These are phyloP conservation scores for Xylariaceae sp. DNA, from an alignment of 2,329 filamentous ascomycete species.

Conservation along the genomic window DNA sequence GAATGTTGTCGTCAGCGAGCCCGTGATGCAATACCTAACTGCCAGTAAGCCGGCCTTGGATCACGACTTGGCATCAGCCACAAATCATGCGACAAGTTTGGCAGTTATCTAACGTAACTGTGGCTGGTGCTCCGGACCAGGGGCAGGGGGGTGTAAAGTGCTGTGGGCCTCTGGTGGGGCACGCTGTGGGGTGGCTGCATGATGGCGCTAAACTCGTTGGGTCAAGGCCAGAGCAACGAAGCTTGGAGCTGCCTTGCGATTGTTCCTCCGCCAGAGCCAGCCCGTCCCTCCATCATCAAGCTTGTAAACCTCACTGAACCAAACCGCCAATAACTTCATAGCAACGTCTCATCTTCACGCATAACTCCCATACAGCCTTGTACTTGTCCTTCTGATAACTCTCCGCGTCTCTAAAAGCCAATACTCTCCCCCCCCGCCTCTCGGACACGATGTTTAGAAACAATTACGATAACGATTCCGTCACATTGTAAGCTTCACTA, in stretches of 20 bases:
- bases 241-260: conserved; percentile 31
- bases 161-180: background rate
- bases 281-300: conserved; percentile 15
- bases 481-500: conserved; percentile 76
- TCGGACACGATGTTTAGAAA: conserved; percentile 85
- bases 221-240: conserved; percentile 27
- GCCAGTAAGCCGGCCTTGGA: conserved; percentile 3
- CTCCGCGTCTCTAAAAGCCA: background rate
- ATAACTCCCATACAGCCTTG: background rate
- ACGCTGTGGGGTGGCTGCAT: conserved; percentile 8
- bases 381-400: background rate
- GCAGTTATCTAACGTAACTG: background rate
- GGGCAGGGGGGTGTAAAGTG: background rate
- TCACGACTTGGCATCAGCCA: conserved; percentile 19
- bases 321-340: conserved; percentile 16
- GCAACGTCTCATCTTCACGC: conserved; percentile 2
- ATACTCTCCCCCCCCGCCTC: background rate
- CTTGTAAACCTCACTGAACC: conserved; percentile 18
- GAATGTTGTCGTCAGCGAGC: conserved; percentile 26
- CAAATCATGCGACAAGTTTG: conserved; percentile 5
- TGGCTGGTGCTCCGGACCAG: conserved; percentile 15
- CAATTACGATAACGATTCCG: conserved; percentile 99
- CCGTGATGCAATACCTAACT: conserved; percentile 14
- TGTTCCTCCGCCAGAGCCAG: conserved; percentile 14
- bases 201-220: conserved; percentile 23